A percentile compares a stretch with the other conserved stretches of the same genome.
These are phyloP conservation scores for Chlorella sp. DNA, from an alignment of 139 green algal genomes.

Conservation along the genomic window DNA sequence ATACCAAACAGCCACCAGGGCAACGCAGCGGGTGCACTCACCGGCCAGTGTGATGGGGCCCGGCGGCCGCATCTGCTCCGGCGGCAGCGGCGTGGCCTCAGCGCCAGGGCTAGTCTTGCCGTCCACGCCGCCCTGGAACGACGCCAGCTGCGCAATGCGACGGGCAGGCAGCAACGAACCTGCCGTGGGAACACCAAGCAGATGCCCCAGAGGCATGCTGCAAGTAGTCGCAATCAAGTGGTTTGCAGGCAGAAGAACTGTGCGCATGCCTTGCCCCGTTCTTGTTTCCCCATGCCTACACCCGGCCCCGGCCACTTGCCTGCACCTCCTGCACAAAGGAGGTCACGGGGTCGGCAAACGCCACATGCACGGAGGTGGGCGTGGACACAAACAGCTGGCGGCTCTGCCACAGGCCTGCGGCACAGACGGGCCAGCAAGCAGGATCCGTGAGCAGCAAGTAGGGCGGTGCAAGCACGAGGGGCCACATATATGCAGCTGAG, in stretches of 20 bases:
- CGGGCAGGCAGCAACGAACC: background rate
- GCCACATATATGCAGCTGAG: too few relatives aligned
- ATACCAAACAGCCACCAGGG: too few relatives aligned
- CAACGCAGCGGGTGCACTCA: too few relatives aligned
- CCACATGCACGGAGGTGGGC: conserved; percentile 36
- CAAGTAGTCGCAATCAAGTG: too few relatives aligned
- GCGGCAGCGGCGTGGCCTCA: conserved; percentile 33
- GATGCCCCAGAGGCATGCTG: too few relatives aligned
- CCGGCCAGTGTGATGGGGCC: conserved; percentile 42
- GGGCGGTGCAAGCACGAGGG: too few relatives aligned
- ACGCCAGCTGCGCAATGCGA: conserved; percentile 21
- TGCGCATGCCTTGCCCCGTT: too few relatives aligned
- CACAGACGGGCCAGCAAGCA: too few relatives aligned
- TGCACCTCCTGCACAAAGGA: conserved; percentile 46
- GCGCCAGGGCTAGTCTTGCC: conserved; percentile 20
- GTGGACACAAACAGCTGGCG: conserved; percentile 61
- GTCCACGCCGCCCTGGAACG: conserved; percentile 38
- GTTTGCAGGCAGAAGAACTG: too few relatives aligned
- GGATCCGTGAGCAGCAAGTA: too few relatives aligned
- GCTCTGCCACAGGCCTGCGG: conserved; percentile 57
- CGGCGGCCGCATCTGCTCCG: conserved; percentile 39
- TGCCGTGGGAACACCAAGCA: too few relatives aligned
- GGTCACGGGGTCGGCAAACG: conserved; percentile 51
- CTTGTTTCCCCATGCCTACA: too few relatives aligned
- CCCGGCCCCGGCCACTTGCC: background rate